Base-by-base conservation (phyloP, 345 rosid species). In the Ailanthus altissimus region DNA sequence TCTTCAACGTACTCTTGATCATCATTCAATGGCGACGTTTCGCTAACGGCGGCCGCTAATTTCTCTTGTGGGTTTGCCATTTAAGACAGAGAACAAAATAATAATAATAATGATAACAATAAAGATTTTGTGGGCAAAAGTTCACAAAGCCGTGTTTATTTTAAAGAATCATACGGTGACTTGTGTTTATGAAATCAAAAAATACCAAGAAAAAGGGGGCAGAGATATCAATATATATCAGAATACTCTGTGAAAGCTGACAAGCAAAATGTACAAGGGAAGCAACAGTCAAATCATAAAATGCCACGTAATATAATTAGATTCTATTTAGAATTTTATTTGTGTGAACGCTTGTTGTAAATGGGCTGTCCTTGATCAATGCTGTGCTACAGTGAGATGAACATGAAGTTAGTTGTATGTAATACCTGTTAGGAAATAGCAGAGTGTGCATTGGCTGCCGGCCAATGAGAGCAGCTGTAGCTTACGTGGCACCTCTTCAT, bases 31-130 rank as follows among this genome's bases (percentile, higher is more conserved):
- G 77, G 74, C 62, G 57, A 13, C 14, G 59, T 58, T 72, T 76
- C 74, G 5, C 46, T 56, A 4, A 42, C 43, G 2, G n/a, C 18
- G 9, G 20, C 8, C 8, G 70, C 59, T 49, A 57, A 50, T 13
- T 66, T 84, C 23, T 84, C 83, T 23, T 25, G 76, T 68, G 78
- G 82, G 5, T 64, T 68, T 14, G 77, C 81, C 87, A 86, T 86
- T 38, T 20, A 5, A 47, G 63, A 10, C 1, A 28, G 57, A 46
- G 21, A 25, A 20, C 0, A n/a, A n/a, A n/a, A n/a, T n/a, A n/a
- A n/a, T n/a, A n/a, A n/a, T n/a, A n/a, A n/a, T n/a, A n/a, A n/a
- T n/a, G n/a, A n/a, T n/a, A n/a, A n/a, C n/a, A 32, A 32, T 32
- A 32, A 32, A 32, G 38, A 32, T 32, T 32, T 32, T 32, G 38